Conservation (phyloP, 305 asterid species). For the Fraxinus greggii region DNA sequence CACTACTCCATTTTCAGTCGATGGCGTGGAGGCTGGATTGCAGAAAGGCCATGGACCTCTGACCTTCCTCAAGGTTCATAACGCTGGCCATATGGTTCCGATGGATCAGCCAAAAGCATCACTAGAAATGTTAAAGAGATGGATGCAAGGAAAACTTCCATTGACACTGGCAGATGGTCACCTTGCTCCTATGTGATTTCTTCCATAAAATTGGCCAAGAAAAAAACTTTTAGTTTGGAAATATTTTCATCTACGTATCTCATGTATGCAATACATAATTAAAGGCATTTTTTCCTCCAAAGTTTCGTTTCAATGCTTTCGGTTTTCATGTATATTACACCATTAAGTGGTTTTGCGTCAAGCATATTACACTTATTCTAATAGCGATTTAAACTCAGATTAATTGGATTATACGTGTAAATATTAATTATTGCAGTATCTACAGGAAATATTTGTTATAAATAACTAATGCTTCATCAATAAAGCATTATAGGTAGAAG, state of each 20-base stretch:
- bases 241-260: background rate
- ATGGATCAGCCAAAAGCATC: constrained; percentile 49
- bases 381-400: background rate
- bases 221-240: background rate
- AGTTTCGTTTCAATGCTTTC: background rate
- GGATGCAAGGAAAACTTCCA: constrained; percentile 33
- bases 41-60: constrained; percentile 34
- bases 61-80: constrained; percentile 35
- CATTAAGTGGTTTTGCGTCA: background rate
- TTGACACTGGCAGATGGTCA: background rate
- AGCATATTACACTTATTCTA: background rate
- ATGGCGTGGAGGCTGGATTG: constrained; percentile 31
- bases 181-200: constrained; percentile 3
- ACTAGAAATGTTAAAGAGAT: constrained; percentile 36
- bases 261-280: background rate
- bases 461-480: background rate
- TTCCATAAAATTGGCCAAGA: background rate
- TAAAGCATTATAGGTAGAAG: background rate
- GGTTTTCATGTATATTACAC: background rate
- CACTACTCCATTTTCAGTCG: constrained; percentile 28
- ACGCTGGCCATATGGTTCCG: constrained; percentile 48
- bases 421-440: background rate
- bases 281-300: background rate
- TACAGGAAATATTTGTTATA: background rate
- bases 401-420: background rate